Base-by-base conservation (phyloP, 768 basidiomycete genomes). In the Podaxis sp. region DNA sequence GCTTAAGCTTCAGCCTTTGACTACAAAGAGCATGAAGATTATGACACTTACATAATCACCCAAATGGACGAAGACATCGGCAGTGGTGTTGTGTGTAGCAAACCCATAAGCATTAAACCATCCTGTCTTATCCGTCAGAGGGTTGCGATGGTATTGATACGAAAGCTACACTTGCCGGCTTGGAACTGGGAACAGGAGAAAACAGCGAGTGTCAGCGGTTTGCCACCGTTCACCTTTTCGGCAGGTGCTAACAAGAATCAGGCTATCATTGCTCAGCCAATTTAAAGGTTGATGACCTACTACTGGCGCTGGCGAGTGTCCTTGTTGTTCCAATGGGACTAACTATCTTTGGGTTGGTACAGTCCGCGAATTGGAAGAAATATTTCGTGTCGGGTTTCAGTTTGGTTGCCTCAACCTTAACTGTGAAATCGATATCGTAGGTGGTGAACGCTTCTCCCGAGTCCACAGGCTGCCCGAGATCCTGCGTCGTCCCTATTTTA, bases 61-160 rank as follows among this genome's bases (percentile, higher is more conserved):
- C 20, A 87, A 76, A 66, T 87, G 85, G 10, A 87, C 70, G 61
- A 83, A 85, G 38, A 84, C 71, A 63, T 86, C 83, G 1, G 83
- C 78, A 12, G 76, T 75, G 12, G 81, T 81, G 63, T 83, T 83
- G 62, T 79, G 80, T 15, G 83, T 80, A 5, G 83, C 84, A 55
- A 80, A 77, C 3, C 82, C 83, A 67, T 87, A 87, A 10, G 85
- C 85, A 70, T 85, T 86, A 75, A 87, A 87, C 73, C 78, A 85
- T 1, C 84, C 84, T 82, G 66, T 49, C 38, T 8, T 24, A 26
- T 33, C 44, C 50, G 1, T 49, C 12, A 60, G 51, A 30, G 11
- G 15, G 24, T 33, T 24, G 15, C 5, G 48, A n/a, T 11, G 26
- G 22, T 49, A 36, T 53, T 17, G 52, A 38, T 30, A 38, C 36